Evolutionary conservation across 306 rosid species (phyloP).

Genomic region (Sicyos baderoa): DNA sequence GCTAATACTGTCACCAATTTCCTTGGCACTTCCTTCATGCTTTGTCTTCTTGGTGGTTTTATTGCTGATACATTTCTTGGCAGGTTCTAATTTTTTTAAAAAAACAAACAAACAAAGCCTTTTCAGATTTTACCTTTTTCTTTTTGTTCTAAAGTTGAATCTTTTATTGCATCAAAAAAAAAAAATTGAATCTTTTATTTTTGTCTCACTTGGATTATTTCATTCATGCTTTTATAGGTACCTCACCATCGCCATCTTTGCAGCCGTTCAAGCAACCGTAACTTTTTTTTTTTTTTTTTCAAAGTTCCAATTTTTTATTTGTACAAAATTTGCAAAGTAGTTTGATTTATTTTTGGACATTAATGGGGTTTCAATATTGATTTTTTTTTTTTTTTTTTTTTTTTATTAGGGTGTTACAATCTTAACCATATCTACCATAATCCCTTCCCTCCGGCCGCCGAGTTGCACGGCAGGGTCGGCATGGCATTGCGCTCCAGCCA

Average conservation of each 20-base stretch:
- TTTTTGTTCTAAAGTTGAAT: not conserved
- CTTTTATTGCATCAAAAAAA: too few relatives aligned
- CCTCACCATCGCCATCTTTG: conserved; percentile 75
- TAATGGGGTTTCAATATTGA: not conserved
- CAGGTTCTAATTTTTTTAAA: conserved; percentile 30
- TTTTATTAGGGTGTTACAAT: conserved; percentile 61
- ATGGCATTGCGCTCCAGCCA: conserved; percentile 37
- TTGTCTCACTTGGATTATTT: not conserved
- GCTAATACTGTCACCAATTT: conserved; percentile 87
- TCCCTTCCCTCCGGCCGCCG: conserved; percentile 74
- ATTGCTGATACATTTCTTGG: conserved; percentile 85
- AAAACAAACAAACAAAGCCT: not conserved
- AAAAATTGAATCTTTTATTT: not conserved
- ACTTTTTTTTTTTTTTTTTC: not conserved
- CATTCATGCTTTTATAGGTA: conserved; percentile 34
- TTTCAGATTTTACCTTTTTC: not conserved
- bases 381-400: not conserved
- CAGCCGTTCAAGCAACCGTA: conserved; percentile 78
- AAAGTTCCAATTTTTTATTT: not conserved
- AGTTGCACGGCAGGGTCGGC: conserved; percentile 31
- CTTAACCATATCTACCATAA: conserved; percentile 62
- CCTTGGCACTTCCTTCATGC: conserved; percentile 85
- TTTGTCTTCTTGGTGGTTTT: conserved; percentile 82
- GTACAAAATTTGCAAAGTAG: too few relatives aligned
- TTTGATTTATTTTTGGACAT: too few relatives aligned